Conservation (phyloP, 306 rosid species). For the Spatholobus suberectus region DNA sequence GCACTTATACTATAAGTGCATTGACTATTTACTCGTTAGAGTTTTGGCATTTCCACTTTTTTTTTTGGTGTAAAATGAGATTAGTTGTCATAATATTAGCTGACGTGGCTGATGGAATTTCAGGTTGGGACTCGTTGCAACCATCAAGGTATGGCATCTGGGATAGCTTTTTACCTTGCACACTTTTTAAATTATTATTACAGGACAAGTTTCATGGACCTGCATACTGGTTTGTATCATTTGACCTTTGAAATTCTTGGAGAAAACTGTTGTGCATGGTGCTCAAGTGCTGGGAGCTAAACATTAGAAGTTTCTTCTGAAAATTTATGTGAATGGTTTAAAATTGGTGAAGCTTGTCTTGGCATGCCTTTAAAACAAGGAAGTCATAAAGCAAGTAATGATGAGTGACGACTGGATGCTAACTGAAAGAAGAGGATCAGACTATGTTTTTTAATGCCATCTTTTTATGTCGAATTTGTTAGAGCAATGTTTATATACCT, state of each 20-base stretch:
- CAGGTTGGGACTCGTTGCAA: slow-evolving; percentile 99
- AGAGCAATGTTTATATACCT: neutral
- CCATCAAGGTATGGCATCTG: slow-evolving; percentile 77
- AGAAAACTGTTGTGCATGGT: neutral
- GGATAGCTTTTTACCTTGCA: neutral
- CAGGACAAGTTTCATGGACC: neutral
- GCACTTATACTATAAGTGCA: no score
- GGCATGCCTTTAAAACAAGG: no score
- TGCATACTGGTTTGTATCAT: neutral
- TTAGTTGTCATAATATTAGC: slow-evolving; percentile 21
- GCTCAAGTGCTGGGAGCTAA: neutral
- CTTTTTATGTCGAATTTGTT: neutral
- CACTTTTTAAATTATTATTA: neutral
- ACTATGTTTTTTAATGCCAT: neutral
- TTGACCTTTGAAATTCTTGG: neutral
- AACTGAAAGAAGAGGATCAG: neutral
- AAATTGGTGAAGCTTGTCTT: neutral
- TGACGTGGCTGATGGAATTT: slow-evolving; percentile 53
- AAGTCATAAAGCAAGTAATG: neutral
- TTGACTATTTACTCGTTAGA: no score
- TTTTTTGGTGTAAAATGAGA: neutral
- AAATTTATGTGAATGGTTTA: neutral
- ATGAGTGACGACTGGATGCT: neutral
- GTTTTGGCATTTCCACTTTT: neutral
- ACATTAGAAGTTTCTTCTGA: neutral